These are phyloP conservation scores for Rhynchospora pubera DNA, from an alignment of 176 grass and related monocot genomes.

Conservation along the genomic window DNA sequence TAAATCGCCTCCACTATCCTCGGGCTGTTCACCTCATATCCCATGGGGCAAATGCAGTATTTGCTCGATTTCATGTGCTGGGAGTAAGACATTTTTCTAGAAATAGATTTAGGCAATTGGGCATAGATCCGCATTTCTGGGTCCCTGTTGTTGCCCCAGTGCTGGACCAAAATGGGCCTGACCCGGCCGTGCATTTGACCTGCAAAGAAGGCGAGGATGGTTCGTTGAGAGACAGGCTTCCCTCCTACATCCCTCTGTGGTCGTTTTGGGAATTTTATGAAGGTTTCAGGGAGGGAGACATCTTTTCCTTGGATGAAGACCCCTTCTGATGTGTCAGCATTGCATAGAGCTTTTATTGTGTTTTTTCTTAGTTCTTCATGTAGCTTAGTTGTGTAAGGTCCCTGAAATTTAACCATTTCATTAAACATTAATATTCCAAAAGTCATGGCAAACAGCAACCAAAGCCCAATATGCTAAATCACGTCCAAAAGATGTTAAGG, in stretches of 20 bases:
- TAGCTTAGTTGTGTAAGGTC: slow-evolving; percentile 63
- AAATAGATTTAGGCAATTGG: slow-evolving; percentile 37
- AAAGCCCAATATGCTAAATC: neutral
- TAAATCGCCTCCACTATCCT: slow-evolving; percentile 87
- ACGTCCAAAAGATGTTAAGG: neutral
- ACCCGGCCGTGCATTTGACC: slow-evolving; percentile 92
- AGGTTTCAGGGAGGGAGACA: slow-evolving; percentile 86
- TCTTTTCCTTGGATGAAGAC: slow-evolving; percentile 72
- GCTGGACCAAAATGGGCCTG: slow-evolving; percentile 53
- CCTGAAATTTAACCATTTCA: slow-evolving; percentile 22
- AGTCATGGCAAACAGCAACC: neutral
- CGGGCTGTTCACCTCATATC: slow-evolving; percentile 92
- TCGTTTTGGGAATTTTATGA: slow-evolving; percentile 53
- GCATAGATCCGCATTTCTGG: slow-evolving; percentile 57
- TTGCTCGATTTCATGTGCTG: slow-evolving; percentile 91
- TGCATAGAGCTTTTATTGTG: slow-evolving; percentile 82
- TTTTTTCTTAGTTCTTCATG: slow-evolving; percentile 63
- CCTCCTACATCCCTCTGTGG: slow-evolving; percentile 59
- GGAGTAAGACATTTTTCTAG: slow-evolving; percentile 50
- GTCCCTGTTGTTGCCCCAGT: slow-evolving; percentile 56
- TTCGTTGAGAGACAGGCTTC: slow-evolving; percentile 44
- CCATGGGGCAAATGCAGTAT: slow-evolving; percentile 84
- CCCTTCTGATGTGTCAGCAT: slow-evolving; percentile 69
- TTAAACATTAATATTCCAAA: neutral
- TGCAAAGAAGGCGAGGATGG: slow-evolving; percentile 77